Percentiles rank a stretch among this genome's conserved stretches.
Evolutionary conservation across 1,139 yeast species (phyloP).

Genomic region (Blastobotrys apis): DNA sequence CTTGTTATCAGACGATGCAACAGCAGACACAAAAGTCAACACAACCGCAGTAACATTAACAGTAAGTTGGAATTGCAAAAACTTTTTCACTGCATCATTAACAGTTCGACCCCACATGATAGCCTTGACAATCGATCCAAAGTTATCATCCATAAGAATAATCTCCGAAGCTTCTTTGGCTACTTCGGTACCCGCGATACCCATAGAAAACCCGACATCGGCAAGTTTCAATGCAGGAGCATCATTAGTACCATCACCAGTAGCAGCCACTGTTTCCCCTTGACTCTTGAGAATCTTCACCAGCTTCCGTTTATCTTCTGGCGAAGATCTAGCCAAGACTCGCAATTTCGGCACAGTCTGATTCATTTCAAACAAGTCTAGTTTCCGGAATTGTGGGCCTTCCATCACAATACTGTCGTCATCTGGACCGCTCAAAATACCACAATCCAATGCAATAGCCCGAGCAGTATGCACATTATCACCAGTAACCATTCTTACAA

Average conservation of each 20-base stretch:
- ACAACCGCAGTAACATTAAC: conserved; percentile 95
- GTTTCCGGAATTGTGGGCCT: conserved; percentile 80
- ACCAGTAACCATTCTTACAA: conserved; percentile 97
- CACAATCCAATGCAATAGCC: conserved; percentile 84
- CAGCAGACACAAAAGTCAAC: conserved; percentile 89
- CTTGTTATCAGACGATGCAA: conserved; percentile 68
- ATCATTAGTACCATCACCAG: conserved; percentile 95
- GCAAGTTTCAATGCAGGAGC: conserved; percentile 77
- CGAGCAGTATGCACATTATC: conserved; percentile 86
- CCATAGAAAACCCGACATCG: conserved; percentile 88
- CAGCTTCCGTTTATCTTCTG: conserved; percentile 85
- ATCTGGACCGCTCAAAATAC: conserved; percentile 57
- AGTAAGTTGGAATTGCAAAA: conserved; percentile 92
- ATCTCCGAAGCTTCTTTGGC: conserved; percentile 80
- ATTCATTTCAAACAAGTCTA: conserved; percentile 54
- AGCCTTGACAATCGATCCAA: conserved; percentile 93
- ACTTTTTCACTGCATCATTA: conserved; percentile 87
- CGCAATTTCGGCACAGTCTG: conserved; percentile 64
- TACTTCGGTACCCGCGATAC: conserved; percentile 74
- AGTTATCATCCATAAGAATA: conserved; percentile 78
- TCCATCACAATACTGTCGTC: conserved; percentile 73
- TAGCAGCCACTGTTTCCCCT: conserved; percentile 95
- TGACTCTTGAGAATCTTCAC: conserved; percentile 76
- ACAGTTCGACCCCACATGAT: conserved; percentile 99
- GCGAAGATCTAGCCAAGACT: conserved; percentile 91